phyloP scores from a whole-genome alignment of 108 stramenopile species.

The Pelagomonas calceolata region DNA sequence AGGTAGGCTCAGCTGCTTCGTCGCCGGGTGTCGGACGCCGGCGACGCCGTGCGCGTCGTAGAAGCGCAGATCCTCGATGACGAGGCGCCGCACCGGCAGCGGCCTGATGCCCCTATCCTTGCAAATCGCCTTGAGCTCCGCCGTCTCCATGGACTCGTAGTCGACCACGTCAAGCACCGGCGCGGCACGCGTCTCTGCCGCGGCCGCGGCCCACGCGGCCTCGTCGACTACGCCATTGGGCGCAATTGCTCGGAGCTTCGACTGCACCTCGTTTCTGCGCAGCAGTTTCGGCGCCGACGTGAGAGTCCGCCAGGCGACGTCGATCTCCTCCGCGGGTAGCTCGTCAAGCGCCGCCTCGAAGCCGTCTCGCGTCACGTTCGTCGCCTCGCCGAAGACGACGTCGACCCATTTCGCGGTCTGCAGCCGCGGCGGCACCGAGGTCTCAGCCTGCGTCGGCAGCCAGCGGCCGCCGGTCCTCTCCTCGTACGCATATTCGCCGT shows the following conservation, averaged over 20 bases:
- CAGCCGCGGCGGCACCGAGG: no score
- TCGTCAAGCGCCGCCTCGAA: no score
- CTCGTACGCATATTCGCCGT: conserved; percentile 20
- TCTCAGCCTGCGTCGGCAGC: neutral
- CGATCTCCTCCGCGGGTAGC: no score
- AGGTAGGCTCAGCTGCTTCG: conserved; percentile 9
- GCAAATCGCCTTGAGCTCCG: conserved; percentile 22
- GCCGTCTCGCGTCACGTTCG: conserved; percentile 1
- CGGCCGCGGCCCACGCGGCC: neutral
- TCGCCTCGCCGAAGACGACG: neutral
- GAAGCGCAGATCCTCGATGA: conserved; percentile 36
- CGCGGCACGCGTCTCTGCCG: neutral
- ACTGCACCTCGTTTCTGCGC: conserved; percentile 16
- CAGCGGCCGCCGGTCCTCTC: conserved; percentile 5
- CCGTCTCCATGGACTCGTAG: conserved; percentile 26
- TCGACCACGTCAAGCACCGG: conserved; percentile 1
- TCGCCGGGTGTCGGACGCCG: conserved; percentile 33
- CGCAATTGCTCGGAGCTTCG: conserved; percentile 9
- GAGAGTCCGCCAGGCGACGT: no score
- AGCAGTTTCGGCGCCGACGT: no score
- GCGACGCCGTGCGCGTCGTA: conserved; percentile 29
- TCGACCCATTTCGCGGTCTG: conserved; percentile 7
- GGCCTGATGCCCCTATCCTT: conserved; percentile 23
- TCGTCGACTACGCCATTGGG: conserved; percentile 6
- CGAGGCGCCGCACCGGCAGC: conserved; percentile 29